Conservation (phyloP, 225 moss, liverwort and hornwort genomes). For the Marchantia polymorpha region DNA sequence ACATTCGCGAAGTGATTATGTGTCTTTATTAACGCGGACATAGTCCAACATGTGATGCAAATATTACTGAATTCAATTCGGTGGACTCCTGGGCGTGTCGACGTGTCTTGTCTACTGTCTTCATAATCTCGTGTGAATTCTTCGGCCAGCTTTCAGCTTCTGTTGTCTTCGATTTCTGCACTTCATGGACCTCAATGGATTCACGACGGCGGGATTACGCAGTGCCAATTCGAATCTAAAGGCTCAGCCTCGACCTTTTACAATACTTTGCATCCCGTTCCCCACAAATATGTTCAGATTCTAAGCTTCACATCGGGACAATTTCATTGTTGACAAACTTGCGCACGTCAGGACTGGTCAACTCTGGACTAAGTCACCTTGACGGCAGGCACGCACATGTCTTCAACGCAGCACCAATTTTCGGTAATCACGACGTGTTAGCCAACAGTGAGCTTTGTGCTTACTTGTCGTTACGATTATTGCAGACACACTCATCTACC, state of each 20-base stretch:
- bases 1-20: not conserved
- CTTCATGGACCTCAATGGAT: not conserved
- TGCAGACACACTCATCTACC: not conserved
- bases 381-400: not conserved
- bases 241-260: not conserved
- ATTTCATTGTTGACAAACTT: not conserved
- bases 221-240: not conserved
- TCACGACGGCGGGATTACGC: not conserved
- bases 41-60: not conserved
- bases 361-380: not conserved
- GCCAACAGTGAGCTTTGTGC: not conserved
- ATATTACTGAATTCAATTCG: not conserved
- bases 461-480: not conserved
- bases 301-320: not conserved
- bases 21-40: not conserved
- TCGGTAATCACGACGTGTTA: not conserved
- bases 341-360: conserved; percentile 4
- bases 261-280: not conserved
- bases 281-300: not conserved
- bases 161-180: not conserved
- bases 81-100: not conserved
- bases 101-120: not conserved
- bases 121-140: not conserved
- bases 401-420: not conserved
- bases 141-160: not conserved